Percentiles rank a stretch among this genome's conserved stretches.
Conservation (phyloP, 805 yeast species). For the Deakozyma indianensis region DNA sequence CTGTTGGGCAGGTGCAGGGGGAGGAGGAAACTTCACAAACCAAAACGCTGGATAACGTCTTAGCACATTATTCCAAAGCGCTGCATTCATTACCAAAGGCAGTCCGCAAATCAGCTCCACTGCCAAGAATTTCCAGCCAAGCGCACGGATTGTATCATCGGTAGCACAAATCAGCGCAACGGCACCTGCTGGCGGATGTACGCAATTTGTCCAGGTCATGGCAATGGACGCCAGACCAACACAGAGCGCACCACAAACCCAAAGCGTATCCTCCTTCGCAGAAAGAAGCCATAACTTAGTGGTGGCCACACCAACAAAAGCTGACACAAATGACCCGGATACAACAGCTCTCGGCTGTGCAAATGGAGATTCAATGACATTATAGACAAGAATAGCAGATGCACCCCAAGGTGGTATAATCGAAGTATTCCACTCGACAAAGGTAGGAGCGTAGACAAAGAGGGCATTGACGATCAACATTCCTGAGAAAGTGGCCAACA, state of each 20-base stretch:
- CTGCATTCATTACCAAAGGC: slow-evolving; percentile 35
- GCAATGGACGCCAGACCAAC: slow-evolving; percentile 39
- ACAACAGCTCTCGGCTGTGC: slow-evolving; percentile 52
- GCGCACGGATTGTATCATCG: slow-evolving; percentile 28
- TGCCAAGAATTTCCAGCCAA: slow-evolving; percentile 59
- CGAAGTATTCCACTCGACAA: slow-evolving; percentile 13
- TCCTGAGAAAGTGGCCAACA: slow-evolving; percentile 17
- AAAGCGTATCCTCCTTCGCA: slow-evolving; percentile 32
- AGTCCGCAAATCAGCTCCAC: slow-evolving; percentile 35
- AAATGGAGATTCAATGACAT: slow-evolving; percentile 39
- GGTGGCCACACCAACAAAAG: slow-evolving; percentile 40
- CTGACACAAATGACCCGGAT: slow-evolving; percentile 39
- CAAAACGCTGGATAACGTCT: slow-evolving; percentile 43
- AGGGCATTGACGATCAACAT: slow-evolving; percentile 14
- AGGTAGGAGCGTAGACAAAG: slow-evolving; percentile 13
- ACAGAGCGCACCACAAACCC: slow-evolving; percentile 44
- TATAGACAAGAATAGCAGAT: slow-evolving; percentile 43
- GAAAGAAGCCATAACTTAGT: slow-evolving; percentile 38
- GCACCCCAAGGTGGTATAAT: slow-evolving; percentile 35
- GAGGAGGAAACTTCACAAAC: slow-evolving; percentile 18
- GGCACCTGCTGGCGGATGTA: slow-evolving; percentile 66
- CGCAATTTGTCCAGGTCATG: slow-evolving; percentile 39
- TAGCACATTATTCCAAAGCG: slow-evolving; percentile 38
- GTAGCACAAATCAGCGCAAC: slow-evolving; percentile 44
- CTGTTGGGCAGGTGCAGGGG: slow-evolving; percentile 24